Conservation (phyloP, 139 green algal genomes). For the Chlamydomonas sp. region DNA sequence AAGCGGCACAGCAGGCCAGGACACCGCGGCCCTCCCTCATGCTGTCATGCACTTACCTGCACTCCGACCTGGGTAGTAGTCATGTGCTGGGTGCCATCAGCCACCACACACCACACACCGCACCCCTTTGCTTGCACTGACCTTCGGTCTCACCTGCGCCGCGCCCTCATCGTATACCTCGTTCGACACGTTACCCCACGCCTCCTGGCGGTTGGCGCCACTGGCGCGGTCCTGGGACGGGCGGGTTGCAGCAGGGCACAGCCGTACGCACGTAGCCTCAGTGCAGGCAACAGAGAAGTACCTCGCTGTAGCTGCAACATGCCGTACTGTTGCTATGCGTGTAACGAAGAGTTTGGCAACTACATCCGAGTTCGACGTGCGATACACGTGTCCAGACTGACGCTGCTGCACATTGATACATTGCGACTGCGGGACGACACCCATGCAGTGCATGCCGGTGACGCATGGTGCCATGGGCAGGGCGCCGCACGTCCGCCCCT, state of each 20-base stretch:
- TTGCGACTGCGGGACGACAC: no score
- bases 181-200: conserved; percentile 1
- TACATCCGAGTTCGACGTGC: neutral
- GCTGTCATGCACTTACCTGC: no score
- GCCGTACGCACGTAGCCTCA: neutral
- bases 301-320: neutral
- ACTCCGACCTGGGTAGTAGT: neutral
- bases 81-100: neutral
- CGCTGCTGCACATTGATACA: neutral
- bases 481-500: no score
- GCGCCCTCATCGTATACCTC: conserved; percentile 30
- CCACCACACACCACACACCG: no score
- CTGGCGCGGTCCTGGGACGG: conserved; percentile 14
- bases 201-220: conserved; percentile 23
- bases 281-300: neutral
- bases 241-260: neutral
- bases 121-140: no score
- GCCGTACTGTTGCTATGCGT: no score
- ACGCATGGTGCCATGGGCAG: no score
- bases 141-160: neutral
- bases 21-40: no score
- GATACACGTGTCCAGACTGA: neutral
- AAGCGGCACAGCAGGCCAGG: no score
- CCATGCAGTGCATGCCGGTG: no score
- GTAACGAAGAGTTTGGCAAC: neutral